Base-by-base conservation (phyloP, 352 stramenopile genomes). In the Globisporangium mamillatum region DNA sequence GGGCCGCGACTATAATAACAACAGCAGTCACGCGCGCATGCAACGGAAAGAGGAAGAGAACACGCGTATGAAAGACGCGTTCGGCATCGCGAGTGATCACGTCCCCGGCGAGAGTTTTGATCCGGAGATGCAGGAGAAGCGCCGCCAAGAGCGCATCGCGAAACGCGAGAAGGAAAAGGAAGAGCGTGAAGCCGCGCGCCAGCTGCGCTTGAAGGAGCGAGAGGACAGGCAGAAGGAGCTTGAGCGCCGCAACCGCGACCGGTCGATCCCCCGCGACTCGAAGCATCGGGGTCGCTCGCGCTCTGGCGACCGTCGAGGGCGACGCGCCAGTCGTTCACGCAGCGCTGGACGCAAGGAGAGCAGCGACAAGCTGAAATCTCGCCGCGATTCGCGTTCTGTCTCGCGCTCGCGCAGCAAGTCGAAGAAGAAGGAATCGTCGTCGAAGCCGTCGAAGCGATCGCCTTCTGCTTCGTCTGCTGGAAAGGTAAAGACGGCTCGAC, bases 91-190 rank as follows among this genome's bases (percentile, higher is more conserved):
- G 14, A 83, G 79, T 10, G 79, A 92, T 50, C 90, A 94, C 61
- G 78, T 92, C 53, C 77, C 80, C 1, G 85, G 85, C 4, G 87
- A 93, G 70, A 91, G 84, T 50, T 94, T 93, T 67, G 85, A 96
- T 38, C 70, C 82, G 4, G 85, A 93, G 59, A 84, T 81, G 72
- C 81, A 94, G 69, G 83, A 92, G 64, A 75, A 75, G 55, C 75
- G 81, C 1, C 84, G 84, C 34, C 66, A 85, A 34, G 81, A 93
- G 64, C 75, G 83, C 22, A 57, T 75, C 12, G 75, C 76, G 29
- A 72, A 65, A 48, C 76, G 75, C 57, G 73, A 90, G 61, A 61
- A 81, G 27, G 79, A 91, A 68, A 73, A 68, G 4, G 77, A 86
- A 29, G 77, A 89, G 63, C 81, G 80, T 12, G 80, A 89, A 38